Percentiles rank a stretch among this genome's conserved stretches.
These are phyloP conservation scores for Huntiella abstrusa DNA, from an alignment of 2,329 filamentous ascomycete genomes.

Conservation along the genomic window DNA sequence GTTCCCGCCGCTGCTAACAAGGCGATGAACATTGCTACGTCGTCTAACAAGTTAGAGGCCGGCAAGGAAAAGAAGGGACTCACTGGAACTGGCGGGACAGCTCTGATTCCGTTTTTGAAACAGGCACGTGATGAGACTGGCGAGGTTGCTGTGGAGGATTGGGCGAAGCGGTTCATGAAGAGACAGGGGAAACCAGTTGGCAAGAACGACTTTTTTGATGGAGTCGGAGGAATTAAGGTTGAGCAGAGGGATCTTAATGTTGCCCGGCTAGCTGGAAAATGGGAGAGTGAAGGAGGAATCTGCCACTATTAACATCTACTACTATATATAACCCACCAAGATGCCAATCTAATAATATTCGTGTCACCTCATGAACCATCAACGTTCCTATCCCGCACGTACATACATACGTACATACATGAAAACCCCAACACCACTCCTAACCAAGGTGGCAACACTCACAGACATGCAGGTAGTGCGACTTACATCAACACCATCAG, in stretches of 20 bases:
- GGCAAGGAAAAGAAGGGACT: slow-evolving; percentile 22
- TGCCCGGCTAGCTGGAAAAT: slow-evolving; percentile 59
- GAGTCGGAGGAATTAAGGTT: slow-evolving; percentile 24
- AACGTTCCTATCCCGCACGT: too few relatives aligned
- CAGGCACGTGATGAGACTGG: slow-evolving; percentile 92
- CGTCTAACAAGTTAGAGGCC: slow-evolving; percentile 25
- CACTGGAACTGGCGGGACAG: slow-evolving; percentile 81
- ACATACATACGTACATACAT: too few relatives aligned
- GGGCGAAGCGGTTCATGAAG: slow-evolving; percentile 40
- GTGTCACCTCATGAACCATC: too few relatives aligned
- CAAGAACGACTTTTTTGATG: slow-evolving; percentile 37
- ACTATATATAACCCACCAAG: neutral
- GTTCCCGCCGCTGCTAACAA: slow-evolving; percentile 33
- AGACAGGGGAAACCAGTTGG: slow-evolving; percentile 30
- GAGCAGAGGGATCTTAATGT: slow-evolving; percentile 28
- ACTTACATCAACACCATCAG: too few relatives aligned
- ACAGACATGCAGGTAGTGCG: too few relatives aligned
- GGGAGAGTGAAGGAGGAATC: slow-evolving; percentile 64
- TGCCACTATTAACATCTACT: slow-evolving; percentile 27
- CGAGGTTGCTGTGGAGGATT: slow-evolving; percentile 61
- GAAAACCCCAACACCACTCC: too few relatives aligned
- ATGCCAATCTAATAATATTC: too few relatives aligned
- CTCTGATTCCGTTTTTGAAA: slow-evolving; percentile 87
- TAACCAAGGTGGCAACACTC: too few relatives aligned
- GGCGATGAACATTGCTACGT: slow-evolving; percentile 42